Evolutionary conservation across 2,329 filamentous ascomycete genomes (phyloP).

Genomic region (Colletotrichum sp.): DNA sequence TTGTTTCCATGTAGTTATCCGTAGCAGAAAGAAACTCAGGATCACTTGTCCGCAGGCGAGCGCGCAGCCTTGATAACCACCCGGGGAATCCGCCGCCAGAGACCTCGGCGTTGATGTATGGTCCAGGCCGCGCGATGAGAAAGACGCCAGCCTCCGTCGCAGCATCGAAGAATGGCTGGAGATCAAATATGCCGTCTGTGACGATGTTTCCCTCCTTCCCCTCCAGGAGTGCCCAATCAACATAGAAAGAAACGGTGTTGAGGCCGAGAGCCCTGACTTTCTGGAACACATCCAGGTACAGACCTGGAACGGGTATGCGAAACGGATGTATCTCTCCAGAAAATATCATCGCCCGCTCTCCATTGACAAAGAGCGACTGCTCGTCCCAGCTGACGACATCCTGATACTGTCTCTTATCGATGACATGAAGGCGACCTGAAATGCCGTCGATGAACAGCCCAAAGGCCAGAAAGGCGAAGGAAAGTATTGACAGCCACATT

Average conservation of each 20-base stretch:
- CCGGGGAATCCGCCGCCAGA: slow-evolving; percentile 82
- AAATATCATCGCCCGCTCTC: slow-evolving; percentile 74
- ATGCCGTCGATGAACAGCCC: slow-evolving; percentile 19
- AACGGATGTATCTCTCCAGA: slow-evolving; percentile 78
- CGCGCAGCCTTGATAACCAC: slow-evolving; percentile 76
- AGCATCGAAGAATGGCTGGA: slow-evolving; percentile 79
- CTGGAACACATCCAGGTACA: slow-evolving; percentile 76
- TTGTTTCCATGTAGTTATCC: slow-evolving; percentile 65
- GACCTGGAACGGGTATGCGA: slow-evolving; percentile 48
- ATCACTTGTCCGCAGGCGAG: slow-evolving; percentile 66
- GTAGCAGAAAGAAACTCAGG: slow-evolving; percentile 70
- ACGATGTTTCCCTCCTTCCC: slow-evolving; percentile 73
- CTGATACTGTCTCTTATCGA: slow-evolving; percentile 31
- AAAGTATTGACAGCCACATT: slow-evolving; percentile 26
- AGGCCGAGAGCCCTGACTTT: slow-evolving; percentile 85
- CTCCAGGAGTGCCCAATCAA: slow-evolving; percentile 80
- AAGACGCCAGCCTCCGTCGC: slow-evolving; percentile 78
- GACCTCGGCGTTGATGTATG: slow-evolving; percentile 81
- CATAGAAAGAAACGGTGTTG: slow-evolving; percentile 80
- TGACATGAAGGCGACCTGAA: slow-evolving; percentile 1
- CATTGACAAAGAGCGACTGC: slow-evolving; percentile 72
- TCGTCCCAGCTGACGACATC: slow-evolving; percentile 72
- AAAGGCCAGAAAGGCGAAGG: slow-evolving; percentile 12
- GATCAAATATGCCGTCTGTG: slow-evolving; percentile 74
- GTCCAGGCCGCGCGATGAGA: slow-evolving; percentile 73